These are phyloP conservation scores for Vitis labrusca DNA, from an alignment of 164 flowering plant genomes.

Conservation along the genomic window DNA sequence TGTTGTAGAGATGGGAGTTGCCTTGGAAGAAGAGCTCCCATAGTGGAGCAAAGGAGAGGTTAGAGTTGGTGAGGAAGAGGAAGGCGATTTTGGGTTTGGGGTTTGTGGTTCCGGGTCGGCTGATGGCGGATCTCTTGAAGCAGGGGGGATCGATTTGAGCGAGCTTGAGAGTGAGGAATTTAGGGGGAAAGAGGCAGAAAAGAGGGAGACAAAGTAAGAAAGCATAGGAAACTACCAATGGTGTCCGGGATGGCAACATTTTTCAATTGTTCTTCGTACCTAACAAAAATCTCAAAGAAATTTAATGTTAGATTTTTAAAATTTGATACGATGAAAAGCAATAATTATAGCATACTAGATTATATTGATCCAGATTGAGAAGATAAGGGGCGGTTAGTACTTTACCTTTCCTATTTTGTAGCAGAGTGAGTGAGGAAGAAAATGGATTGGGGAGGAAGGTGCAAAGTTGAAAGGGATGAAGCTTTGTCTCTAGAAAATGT, in stretches of 20 bases:
- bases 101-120: constrained; percentile 32
- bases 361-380: no score
- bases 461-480: no score
- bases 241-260: constrained; percentile 21
- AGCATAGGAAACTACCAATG: constrained; percentile 44
- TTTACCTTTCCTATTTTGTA: no score
- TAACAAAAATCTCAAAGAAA: no score
- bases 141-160: constrained; percentile 58
- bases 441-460: no score
- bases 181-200: constrained; percentile 53
- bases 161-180: constrained; percentile 47
- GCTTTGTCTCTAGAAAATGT: no score
- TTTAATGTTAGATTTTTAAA: no score
- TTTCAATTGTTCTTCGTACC: no score
- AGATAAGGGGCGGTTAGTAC: no score
- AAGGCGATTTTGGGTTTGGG: constrained; percentile 74
- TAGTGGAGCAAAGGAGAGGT: constrained; percentile 65
- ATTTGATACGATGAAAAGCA: no score
- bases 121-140: constrained; percentile 51
- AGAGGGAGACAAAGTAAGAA: constrained; percentile 61
- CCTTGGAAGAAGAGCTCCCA: constrained; percentile 76
- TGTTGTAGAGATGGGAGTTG: constrained; percentile 45
- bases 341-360: no score
- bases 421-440: no score
- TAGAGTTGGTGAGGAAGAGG: constrained; percentile 80